These are phyloP conservation scores for Erythrobasidium hasegawianum DNA, from an alignment of 1,284 basidiomycete genomes.

Conservation along the genomic window DNA sequence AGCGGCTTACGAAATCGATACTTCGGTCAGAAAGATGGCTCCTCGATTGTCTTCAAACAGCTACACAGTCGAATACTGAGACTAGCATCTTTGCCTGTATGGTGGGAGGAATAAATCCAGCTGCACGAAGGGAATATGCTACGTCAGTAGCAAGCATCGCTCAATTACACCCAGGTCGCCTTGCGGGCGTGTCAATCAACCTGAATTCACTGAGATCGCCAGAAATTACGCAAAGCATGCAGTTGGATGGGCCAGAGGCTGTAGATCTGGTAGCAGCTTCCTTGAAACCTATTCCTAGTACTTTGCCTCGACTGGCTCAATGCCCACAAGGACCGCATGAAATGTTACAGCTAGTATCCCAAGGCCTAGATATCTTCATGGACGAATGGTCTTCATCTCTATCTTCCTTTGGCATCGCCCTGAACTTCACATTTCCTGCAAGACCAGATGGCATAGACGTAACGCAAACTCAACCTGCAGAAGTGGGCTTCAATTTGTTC, in stretches of 20 bases:
- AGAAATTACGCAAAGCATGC: conserved; percentile 33
- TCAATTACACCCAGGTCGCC: conserved; percentile 62
- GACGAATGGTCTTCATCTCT: conserved; percentile 62
- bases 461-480: not conserved
- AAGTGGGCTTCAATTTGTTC: conserved; percentile 55
- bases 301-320: conserved; percentile 62
- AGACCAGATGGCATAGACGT: not conserved
- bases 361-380: conserved; percentile 71
- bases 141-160: conserved; percentile 61
- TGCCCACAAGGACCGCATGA: conserved; percentile 65
- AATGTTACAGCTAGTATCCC: conserved; percentile 60
- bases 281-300: conserved; percentile 55
- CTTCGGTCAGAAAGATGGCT: conserved; percentile 65
- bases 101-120: conserved; percentile 58
- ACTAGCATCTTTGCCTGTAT: conserved; percentile 62
- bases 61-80: conserved; percentile 21
- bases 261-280: conserved; percentile 59
- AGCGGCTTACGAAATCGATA: conserved; percentile 67
- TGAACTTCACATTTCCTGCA: conserved; percentile 70
- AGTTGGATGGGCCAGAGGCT: conserved; percentile 41
- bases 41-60: conserved; percentile 50
- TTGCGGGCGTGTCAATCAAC: conserved; percentile 57
- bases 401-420: conserved; percentile 63
- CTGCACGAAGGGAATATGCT: conserved; percentile 63
- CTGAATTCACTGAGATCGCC: conserved; percentile 30